Base-by-base conservation (phyloP, 2,329 filamentous ascomycete genomes). In the Chaetomium strumarium region DNA sequence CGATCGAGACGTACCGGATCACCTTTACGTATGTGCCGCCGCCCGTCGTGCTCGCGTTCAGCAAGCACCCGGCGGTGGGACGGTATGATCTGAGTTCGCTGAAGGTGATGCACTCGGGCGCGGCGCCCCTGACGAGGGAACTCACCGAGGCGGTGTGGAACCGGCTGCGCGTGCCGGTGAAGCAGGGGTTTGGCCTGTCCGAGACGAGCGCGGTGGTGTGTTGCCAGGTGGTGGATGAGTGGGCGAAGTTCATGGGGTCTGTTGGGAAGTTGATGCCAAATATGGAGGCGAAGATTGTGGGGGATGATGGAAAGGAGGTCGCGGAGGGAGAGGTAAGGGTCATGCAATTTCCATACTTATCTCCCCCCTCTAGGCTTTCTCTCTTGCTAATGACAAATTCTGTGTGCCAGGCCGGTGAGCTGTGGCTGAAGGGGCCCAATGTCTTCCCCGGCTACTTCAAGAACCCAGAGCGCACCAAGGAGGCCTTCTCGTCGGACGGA, bases 141-240 rank as follows among this genome's bases (percentile, higher is more conserved):
- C 78, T 97, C 2, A 86, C 92, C 1, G 81, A 90, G 51, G 79
- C 82, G 9, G 80, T 93, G 3, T 88, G 88, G 74, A 70, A 79
- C 17, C 81, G 90, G 8, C 80, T 93, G 53, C 83, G 83, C 47
- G 76, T 95, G 17, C 85, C 85, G 2, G 83, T 96, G 55, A 96
- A 96, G 75, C 92, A 97, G 70, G 91, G 88, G 16, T 97, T 96
- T 65, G 92, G 92, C 0, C 77, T 97, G 5, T 90, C 84, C 5
- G 92, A 97, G 72, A 95, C 90, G 13, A 85, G 85, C 24, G 90
- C 91, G 0, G 86, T 83, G 1, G 88, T 88, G 0, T 85, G 90
- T 61, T 81, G 81, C 10, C 88, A 90, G 68, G 72, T 77, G 8
- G 85, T 88, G 75, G 79, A 82, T 34, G 84, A 89, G 60, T 96